A percentile compares a stretch with the other conserved stretches of the same genome.
Evolutionary conservation across 306 rosid genomes (phyloP).

Genomic region (Fagus crenata): DNA sequence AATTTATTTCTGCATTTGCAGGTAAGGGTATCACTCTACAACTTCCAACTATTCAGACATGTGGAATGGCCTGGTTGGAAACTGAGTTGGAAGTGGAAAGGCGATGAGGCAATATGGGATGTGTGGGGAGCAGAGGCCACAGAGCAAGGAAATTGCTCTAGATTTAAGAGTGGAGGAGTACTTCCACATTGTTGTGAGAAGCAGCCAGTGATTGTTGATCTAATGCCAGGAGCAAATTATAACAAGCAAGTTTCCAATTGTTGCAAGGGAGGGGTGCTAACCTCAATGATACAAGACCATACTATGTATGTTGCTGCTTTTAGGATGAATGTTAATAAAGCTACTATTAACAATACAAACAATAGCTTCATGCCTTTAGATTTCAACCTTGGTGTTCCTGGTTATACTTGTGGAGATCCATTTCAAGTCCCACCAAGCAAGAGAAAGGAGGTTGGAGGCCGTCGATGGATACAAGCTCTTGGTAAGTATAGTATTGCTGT

Average conservation of each 20-base stretch:
- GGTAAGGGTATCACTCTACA: slow-evolving; percentile 60
- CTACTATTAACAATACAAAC: background rate
- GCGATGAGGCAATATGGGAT: slow-evolving; percentile 67
- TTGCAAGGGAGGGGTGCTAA: slow-evolving; percentile 63
- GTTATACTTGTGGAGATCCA: slow-evolving; percentile 61
- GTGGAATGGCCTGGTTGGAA: slow-evolving; percentile 78
- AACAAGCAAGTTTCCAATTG: slow-evolving; percentile 57
- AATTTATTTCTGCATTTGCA: slow-evolving; percentile 13
- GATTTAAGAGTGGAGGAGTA: slow-evolving; percentile 37
- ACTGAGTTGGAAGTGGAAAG: slow-evolving; percentile 65
- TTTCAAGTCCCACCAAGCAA: slow-evolving; percentile 50
- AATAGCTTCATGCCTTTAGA: slow-evolving; percentile 39
- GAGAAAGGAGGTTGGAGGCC: slow-evolving; percentile 43
- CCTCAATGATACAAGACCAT: slow-evolving; percentile 61
- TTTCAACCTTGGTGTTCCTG: slow-evolving; percentile 65
- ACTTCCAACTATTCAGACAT: slow-evolving; percentile 64
- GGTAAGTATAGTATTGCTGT: slow-evolving; percentile 39
- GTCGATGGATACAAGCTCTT: slow-evolving; percentile 59
- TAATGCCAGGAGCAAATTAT: slow-evolving; percentile 60
- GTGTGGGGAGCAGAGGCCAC: slow-evolving; percentile 79
- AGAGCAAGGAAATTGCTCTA: slow-evolving; percentile 68
- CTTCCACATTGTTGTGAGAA: slow-evolving; percentile 71
- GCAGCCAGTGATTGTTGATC: slow-evolving; percentile 57
- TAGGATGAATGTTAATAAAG: slow-evolving; percentile 46
- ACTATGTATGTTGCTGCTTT: slow-evolving; percentile 43